Percentiles rank a stretch among this genome's conserved stretches.
phyloP scores from a whole-genome alignment of 2,329 filamentous ascomycete species.

The Dothiorella sarmentorum region DNA sequence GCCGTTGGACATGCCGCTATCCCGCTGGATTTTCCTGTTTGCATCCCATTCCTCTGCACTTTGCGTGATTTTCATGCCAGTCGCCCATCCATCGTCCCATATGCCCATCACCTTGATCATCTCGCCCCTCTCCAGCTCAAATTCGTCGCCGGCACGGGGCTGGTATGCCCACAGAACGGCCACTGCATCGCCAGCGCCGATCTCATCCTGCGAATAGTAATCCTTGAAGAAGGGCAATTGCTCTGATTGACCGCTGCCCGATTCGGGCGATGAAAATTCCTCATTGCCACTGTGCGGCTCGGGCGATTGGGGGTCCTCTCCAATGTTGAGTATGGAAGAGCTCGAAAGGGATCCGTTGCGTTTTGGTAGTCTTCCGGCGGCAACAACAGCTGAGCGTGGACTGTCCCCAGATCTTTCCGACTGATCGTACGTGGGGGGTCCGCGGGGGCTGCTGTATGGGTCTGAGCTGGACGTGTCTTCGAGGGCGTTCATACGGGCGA shows the following conservation, averaged over 20 bases:
- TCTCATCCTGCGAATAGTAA: constrained; percentile 96
- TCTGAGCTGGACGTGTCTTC: constrained; percentile 66
- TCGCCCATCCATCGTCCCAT: constrained; percentile 99
- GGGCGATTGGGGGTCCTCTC: constrained; percentile 61
- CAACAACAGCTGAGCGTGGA: constrained; percentile 7
- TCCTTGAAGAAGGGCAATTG: constrained; percentile 96
- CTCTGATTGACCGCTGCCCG: constrained; percentile 88
- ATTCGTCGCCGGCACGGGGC: constrained; percentile 88
- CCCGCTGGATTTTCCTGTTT: constrained; percentile 72
- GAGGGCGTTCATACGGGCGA: constrained; percentile 92
- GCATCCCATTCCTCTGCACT: constrained; percentile 86
- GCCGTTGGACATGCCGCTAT: constrained; percentile 88
- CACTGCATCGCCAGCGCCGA: constrained; percentile 85
- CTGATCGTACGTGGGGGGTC: constrained; percentile 27
- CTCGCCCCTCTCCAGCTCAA: constrained; percentile 86
- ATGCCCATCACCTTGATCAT: constrained; percentile 98
- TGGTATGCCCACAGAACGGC: constrained; percentile 96
- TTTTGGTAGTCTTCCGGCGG: constrained; percentile 54
- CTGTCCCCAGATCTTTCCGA: constrained; percentile 3
- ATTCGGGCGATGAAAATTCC: constrained; percentile 78
- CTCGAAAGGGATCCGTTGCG: constrained; percentile 88
- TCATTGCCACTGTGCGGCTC: constrained; percentile 41
- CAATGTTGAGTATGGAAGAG: constrained; percentile 66
- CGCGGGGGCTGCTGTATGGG: constrained; percentile 41
- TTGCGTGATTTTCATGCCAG: constrained; percentile 78